Conservation (phyloP, 805 yeast genomes). For the Candida khao-thaluensis region DNA sequence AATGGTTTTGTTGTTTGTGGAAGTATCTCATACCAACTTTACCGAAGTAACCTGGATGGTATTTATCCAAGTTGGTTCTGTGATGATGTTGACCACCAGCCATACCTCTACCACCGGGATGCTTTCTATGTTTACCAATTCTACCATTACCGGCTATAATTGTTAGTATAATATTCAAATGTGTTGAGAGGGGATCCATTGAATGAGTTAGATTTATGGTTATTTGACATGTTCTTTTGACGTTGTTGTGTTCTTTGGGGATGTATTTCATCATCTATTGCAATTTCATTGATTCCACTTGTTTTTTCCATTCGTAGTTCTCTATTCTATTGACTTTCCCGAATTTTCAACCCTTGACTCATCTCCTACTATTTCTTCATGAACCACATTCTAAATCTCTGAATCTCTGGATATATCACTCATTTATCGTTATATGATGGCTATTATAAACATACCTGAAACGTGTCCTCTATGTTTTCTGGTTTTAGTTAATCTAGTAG, state of each 20-base stretch:
- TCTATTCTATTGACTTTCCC: too few relatives aligned
- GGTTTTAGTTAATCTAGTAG: conserved; percentile 98
- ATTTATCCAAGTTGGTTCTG: conserved; percentile 99
- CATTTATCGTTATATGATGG: background rate
- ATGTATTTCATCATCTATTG: too few relatives aligned
- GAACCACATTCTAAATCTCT: too few relatives aligned
- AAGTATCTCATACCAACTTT: conserved; percentile 99
- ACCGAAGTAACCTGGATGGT: conserved; percentile 99
- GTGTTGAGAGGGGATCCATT: too few relatives aligned
- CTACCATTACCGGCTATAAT: conserved; percentile 98
- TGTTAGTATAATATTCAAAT: conserved; percentile 35
- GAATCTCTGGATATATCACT: too few relatives aligned
- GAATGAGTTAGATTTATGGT: too few relatives aligned
- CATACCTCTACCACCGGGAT: conserved; percentile 99
- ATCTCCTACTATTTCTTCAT: too few relatives aligned
- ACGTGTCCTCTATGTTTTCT: conserved; percentile 99
- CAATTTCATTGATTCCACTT: too few relatives aligned
- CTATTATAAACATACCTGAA: conserved; percentile 78
- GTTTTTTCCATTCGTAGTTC: too few relatives aligned
- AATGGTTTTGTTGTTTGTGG: conserved; percentile 92
- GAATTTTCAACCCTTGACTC: too few relatives aligned
- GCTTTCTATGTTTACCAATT: conserved; percentile 99
- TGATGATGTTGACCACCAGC: conserved; percentile 99
- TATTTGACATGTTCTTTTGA: too few relatives aligned
- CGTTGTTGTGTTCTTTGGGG: too few relatives aligned